These are phyloP conservation scores for Thyridium curvatum DNA, from an alignment of 2,329 filamentous ascomycete genomes.

Conservation along the genomic window DNA sequence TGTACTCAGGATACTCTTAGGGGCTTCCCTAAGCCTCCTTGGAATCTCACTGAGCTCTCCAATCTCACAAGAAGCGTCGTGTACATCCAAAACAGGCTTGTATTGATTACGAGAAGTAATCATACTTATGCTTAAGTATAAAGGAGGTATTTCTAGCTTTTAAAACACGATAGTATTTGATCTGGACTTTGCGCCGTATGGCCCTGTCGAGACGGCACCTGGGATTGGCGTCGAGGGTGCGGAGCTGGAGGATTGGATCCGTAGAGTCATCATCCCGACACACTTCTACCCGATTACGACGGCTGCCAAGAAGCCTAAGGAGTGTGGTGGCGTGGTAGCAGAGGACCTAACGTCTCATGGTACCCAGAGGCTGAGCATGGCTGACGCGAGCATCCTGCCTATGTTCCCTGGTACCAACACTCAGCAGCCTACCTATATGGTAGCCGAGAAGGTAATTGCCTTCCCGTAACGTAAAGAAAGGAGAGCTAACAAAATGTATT, in stretches of 20 bases:
- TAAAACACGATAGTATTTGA: too few species aligned
- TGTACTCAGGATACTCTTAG: too few species aligned
- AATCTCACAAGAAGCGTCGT: too few species aligned
- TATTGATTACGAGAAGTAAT: too few species aligned
- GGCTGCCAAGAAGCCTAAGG: conserved; percentile 18
- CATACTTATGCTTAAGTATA: too few species aligned
- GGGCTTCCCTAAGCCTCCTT: too few species aligned
- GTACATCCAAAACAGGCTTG: too few species aligned
- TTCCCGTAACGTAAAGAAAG: too few species aligned
- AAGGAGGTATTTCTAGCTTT: too few species aligned
- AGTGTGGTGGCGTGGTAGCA: conserved; percentile 20
- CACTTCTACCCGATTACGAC: conserved; percentile 20
- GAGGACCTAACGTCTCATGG: conserved; percentile 20
- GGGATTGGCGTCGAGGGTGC: background rate
- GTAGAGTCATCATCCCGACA: conserved; percentile 14
- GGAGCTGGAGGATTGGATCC: conserved; percentile 14
- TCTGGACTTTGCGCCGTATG: conserved; percentile 20
- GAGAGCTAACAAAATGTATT: too few species aligned
- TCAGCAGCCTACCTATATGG: background rate
- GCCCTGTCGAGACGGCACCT: conserved; percentile 18
- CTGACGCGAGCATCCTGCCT: background rate
- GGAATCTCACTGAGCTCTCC: too few species aligned
- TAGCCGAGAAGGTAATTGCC: background rate
- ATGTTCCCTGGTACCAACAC: background rate
- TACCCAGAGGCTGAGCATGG: background rate